These are phyloP conservation scores for Xylaria cubensis DNA, from an alignment of 495 filamentous ascomycete genomes.

Conservation along the genomic window DNA sequence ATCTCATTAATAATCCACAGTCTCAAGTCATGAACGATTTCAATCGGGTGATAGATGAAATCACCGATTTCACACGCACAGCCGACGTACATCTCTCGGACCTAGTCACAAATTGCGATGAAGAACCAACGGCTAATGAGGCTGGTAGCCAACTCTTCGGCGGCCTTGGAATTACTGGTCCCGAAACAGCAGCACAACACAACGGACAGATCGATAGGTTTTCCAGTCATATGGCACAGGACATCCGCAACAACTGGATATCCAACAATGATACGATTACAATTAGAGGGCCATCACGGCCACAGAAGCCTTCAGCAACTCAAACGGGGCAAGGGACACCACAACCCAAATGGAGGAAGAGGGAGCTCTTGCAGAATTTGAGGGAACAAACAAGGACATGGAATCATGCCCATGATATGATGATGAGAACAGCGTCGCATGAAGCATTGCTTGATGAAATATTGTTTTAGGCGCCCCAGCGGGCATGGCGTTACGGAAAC, in stretches of 20 bases:
- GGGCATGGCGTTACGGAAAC: slow-evolving; percentile 1
- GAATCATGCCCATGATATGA: slow-evolving; percentile 38
- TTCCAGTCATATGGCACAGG: slow-evolving; percentile 42
- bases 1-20: slow-evolving; percentile 35
- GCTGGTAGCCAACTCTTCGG: slow-evolving; percentile 26
- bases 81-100: slow-evolving; percentile 29
- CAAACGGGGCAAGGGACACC: slow-evolving; percentile 41
- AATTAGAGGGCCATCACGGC: slow-evolving; percentile 41
- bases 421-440: slow-evolving; percentile 15
- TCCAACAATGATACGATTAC: slow-evolving; percentile 39
- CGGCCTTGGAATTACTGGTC: slow-evolving; percentile 15
- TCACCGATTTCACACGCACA: slow-evolving; percentile 35
- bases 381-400: slow-evolving; percentile 34
- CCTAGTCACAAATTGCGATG: slow-evolving; percentile 13
- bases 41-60: slow-evolving; percentile 13
- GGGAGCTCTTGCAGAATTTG: slow-evolving; percentile 32
- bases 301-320: slow-evolving; percentile 30
- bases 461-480: slow-evolving; percentile 30
- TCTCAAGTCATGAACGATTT: slow-evolving; percentile 28
- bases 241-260: slow-evolving; percentile 50
- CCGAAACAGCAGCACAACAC: slow-evolving; percentile 2
- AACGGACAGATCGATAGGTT: slow-evolving; percentile 40
- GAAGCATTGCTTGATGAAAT: slow-evolving; percentile 30
- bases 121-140: slow-evolving; percentile 22
- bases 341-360: slow-evolving; percentile 34